Percentiles rank a stretch among this genome's conserved stretches.
phyloP scores from a whole-genome alignment of 23 red algal species.

The Gracilaria domingensis region DNA sequence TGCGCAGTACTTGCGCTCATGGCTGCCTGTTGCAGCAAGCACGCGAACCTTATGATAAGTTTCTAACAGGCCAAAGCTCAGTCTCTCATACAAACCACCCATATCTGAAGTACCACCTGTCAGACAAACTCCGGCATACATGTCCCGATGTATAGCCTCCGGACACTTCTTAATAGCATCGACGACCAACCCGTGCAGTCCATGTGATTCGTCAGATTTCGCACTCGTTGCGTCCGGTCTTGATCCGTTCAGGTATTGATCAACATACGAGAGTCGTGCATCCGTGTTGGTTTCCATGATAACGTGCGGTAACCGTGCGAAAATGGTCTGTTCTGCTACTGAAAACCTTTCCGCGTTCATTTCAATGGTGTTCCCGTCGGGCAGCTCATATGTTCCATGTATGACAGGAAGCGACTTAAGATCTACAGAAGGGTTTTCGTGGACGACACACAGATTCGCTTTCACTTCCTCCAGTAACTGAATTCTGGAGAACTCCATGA shows the following conservation, averaged over 20 bases:
- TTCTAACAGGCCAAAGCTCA: slow-evolving; percentile 69
- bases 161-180: slow-evolving; percentile 86
- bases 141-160: slow-evolving; percentile 81
- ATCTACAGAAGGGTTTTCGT: slow-evolving; percentile 64
- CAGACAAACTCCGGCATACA: slow-evolving; percentile 91
- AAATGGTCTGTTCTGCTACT: slow-evolving; percentile 62
- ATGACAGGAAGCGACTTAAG: slow-evolving; percentile 65
- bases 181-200: slow-evolving; percentile 78
- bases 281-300: slow-evolving; percentile 38
- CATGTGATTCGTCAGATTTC: slow-evolving; percentile 29
- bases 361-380: slow-evolving; percentile 84
- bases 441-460: slow-evolving; percentile 79
- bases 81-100: slow-evolving; percentile 77
- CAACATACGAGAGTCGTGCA: slow-evolving; percentile 60
- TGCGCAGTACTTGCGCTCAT: slow-evolving; percentile 85
- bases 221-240: slow-evolving; percentile 4
- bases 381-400: slow-evolving; percentile 69
- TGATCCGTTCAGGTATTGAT: slow-evolving; percentile 57
- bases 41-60: slow-evolving; percentile 76
- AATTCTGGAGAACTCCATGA: slow-evolving; percentile 53
- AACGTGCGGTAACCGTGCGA: slow-evolving; percentile 64
- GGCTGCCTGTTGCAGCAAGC: slow-evolving; percentile 77
- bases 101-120: slow-evolving; percentile 93
- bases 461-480: slow-evolving; percentile 86
- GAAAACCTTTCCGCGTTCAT: slow-evolving; percentile 73